Conservation (phyloP, 1,139 yeast species). For the Blastobotrys illinoisensis region DNA sequence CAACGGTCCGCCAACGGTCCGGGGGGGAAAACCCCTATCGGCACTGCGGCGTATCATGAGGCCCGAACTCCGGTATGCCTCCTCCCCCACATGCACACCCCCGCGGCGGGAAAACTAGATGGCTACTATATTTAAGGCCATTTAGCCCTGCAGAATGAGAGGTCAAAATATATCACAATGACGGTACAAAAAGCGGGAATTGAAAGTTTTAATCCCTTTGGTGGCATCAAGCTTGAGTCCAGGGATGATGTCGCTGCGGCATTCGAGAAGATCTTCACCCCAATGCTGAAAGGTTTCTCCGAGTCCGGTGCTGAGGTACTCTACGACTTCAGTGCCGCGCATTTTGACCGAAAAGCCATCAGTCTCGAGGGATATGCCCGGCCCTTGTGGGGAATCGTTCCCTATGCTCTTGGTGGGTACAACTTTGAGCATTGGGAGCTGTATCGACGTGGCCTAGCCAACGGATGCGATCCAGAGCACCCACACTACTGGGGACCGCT, state of each 20-base stretch:
- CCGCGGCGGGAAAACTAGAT: background rate
- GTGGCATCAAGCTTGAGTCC: conserved; percentile 15
- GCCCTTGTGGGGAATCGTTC: conserved; percentile 32
- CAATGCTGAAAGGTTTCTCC: conserved; percentile 19
- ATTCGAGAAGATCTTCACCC: conserved; percentile 16
- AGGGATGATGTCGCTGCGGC: conserved; percentile 20
- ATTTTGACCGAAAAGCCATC: conserved; percentile 24
- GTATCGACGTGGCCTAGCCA: conserved; percentile 25
- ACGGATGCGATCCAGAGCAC: conserved; percentile 30
- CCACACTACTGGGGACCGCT: conserved; percentile 31
- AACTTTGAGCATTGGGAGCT: conserved; percentile 25
- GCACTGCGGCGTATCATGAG: background rate
- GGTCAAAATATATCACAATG: background rate
- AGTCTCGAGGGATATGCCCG: conserved; percentile 31
- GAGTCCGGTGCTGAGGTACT: conserved; percentile 17
- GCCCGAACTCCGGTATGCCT: background rate
- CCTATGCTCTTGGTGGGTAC: conserved; percentile 29
- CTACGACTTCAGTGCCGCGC: conserved; percentile 23
- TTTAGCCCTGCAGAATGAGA: background rate
- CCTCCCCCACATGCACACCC: background rate
- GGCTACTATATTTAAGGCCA: background rate
- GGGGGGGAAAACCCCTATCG: too few species aligned
- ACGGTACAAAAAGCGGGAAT: background rate
- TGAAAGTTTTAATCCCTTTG: conserved; percentile 9
- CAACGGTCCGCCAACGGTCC: background rate